Conservation (phyloP, 2,329 filamentous ascomycete genomes). For the Ophiosphaerella herpotricha region DNA sequence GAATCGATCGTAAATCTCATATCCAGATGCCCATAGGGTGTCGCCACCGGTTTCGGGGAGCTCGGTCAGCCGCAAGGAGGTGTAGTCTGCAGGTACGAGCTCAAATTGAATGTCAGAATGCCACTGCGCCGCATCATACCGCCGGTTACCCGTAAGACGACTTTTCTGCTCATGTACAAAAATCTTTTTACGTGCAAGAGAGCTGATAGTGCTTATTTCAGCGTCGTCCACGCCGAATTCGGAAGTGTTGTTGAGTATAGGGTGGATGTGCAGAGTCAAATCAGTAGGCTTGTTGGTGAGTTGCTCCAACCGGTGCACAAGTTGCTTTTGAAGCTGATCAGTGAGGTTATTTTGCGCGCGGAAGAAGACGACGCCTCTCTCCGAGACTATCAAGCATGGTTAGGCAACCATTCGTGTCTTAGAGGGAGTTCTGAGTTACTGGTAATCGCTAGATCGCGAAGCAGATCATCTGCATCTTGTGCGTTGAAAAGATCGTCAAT, state of each 20-base stretch:
- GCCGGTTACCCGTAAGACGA: constrained; percentile 41
- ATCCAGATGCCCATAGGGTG: constrained; percentile 51
- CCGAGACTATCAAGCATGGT: constrained; percentile 36
- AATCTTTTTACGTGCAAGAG: constrained; percentile 34
- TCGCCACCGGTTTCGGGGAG: constrained; percentile 41
- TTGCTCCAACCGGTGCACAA: constrained; percentile 57
- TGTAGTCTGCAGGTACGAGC: constrained; percentile 66
- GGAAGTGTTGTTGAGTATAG: constrained; percentile 46
- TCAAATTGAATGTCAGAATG: constrained; percentile 70
- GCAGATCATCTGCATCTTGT: constrained; percentile 64
- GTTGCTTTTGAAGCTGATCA: constrained; percentile 58
- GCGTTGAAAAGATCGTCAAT: constrained; percentile 67
- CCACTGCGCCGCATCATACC: constrained; percentile 53
- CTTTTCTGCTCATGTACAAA: constrained; percentile 17
- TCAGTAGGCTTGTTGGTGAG: constrained; percentile 53
- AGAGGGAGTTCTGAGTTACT: constrained; percentile 8
- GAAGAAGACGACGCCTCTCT: constrained; percentile 60
- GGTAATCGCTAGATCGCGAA: constrained; percentile 64
- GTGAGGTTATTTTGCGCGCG: constrained; percentile 56
- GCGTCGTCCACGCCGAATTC: constrained; percentile 36
- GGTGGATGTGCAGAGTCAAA: constrained; percentile 65
- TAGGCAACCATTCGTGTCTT: not conserved
- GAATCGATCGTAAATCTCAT: constrained; percentile 44
- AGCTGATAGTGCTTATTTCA: constrained; percentile 45
- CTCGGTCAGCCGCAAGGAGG: constrained; percentile 58